Base-by-base conservation (phyloP, 148 eudicot species). In the Spergularia marina region DNA sequence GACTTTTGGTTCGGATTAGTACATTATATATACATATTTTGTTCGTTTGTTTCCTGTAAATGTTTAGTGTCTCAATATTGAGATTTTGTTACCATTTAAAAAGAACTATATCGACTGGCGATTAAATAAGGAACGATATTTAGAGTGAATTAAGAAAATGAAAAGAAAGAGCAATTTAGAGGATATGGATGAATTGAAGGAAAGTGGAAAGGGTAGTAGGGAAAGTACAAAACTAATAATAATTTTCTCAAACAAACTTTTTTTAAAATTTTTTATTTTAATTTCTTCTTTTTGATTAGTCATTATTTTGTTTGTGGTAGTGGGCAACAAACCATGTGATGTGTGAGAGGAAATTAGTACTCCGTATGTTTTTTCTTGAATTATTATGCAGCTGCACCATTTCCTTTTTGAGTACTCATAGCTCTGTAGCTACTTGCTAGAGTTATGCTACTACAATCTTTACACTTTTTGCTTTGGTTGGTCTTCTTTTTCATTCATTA, bases 301-400 rank as follows among this genome's bases (percentile, higher is more conserved):
- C 39, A 79, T 79, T 79, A 79, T 79, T 79, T 74, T 52, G 82
- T 79, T 79, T 16, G 57, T 61, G 9, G 70, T 62, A 79, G 82
- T 79, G 75, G 82, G 75, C 73, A 79, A 63, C 82, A 61, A 74
- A 70, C 75, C 82, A 79, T 79, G 82, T 79, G 82, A 74, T 49
- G 34, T 44, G 69, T 62, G 74, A 70, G 58, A 62, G 53, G 54
- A 53, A 53, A 79, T 78, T 73, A 73, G 68, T 58, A 15, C 36
- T 78, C n/a, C n/a, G 25, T 23, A 23, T 23, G 25, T 23, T 23
- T 53, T 23, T 30, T 30, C 36, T 30, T 53, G 41, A 68, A 79
- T 73, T 59, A 79, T 74, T 41, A 53, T 60, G 76, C 18, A 39
- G 66, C 57, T 34, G 30, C 23, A 53, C 49, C 11, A 51, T 52